These are phyloP conservation scores for Ramalina intermedia DNA, from an alignment of 495 filamentous ascomycete genomes.

Conservation along the genomic window DNA sequence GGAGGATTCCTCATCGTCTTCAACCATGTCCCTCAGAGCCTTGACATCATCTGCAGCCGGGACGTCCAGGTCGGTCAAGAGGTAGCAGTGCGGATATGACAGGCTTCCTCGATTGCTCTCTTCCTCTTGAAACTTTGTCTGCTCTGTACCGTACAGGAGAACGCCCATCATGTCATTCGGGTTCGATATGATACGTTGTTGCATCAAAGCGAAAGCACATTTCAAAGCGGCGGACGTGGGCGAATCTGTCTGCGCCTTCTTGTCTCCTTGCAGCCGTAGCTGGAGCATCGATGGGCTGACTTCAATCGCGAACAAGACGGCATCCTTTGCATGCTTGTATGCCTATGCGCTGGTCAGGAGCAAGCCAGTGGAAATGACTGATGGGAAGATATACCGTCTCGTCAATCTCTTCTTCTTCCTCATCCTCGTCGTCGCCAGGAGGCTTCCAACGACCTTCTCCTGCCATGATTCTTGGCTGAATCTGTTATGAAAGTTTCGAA, in stretches of 20 bases:
- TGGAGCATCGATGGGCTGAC: constrained; percentile 82
- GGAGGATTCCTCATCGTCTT: constrained; percentile 50
- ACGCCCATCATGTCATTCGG: constrained; percentile 97
- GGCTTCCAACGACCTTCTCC: constrained; percentile 24
- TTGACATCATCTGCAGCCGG: constrained; percentile 82
- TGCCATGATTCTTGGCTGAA: constrained; percentile 22
- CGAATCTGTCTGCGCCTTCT: constrained; percentile 58
- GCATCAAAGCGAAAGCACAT: constrained; percentile 89
- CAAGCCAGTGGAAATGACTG: background rate
- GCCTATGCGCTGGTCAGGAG: constrained; percentile 35
- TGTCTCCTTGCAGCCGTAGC: constrained; percentile 47
- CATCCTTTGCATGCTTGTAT: constrained; percentile 90
- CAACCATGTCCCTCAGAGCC: constrained; percentile 53
- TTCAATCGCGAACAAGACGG: constrained; percentile 89
- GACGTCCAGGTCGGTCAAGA: constrained; percentile 76
- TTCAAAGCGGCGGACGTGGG: constrained; percentile 73
- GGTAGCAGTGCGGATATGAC: constrained; percentile 82
- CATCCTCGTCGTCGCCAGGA: constrained; percentile 36
- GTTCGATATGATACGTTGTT: constrained; percentile 93
- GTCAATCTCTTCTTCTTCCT: constrained; percentile 63
- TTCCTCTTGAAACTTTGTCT: constrained; percentile 66
- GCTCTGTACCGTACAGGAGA: constrained; percentile 80
- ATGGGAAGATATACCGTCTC: constrained; percentile 41
- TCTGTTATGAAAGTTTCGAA: background rate
- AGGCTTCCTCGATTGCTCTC: constrained; percentile 42